Conservation (phyloP, 2,329 filamentous ascomycete genomes). For the Xenosphaeropsis pyriputrescens region DNA sequence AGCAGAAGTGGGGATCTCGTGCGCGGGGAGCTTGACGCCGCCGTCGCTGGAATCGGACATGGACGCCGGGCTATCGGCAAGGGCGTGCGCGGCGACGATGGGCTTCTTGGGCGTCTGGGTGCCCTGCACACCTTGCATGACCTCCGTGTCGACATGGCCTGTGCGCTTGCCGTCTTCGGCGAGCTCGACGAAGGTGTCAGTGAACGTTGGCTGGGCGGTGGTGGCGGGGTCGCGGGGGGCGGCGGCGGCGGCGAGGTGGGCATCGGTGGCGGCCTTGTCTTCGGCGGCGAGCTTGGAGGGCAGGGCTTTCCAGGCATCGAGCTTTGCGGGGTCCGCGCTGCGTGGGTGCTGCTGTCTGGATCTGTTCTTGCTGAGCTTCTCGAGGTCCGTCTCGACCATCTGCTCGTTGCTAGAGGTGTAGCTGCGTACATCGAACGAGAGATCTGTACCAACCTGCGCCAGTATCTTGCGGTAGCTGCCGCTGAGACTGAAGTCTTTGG, state of each 20-base stretch:
- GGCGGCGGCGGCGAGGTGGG: constrained; percentile 3
- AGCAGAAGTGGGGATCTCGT: not conserved
- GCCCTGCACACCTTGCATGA: not conserved
- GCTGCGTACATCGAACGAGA: constrained; percentile 52
- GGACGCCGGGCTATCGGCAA: not conserved
- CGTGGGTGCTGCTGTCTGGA: not conserved
- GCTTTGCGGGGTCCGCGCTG: not conserved
- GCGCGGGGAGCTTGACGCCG: not conserved
- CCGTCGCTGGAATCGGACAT: not conserved
- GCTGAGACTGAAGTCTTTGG: constrained; percentile 77
- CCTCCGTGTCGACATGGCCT: constrained; percentile 6
- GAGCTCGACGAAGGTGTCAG: constrained; percentile 16
- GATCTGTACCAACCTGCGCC: constrained; percentile 44
- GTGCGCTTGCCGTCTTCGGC: constrained; percentile 15
- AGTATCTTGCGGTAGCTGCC: constrained; percentile 82
- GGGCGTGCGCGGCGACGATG: too few species aligned
- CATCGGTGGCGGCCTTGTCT: constrained; percentile 8
- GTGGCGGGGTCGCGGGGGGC: constrained; percentile 3
- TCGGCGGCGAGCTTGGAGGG: constrained; percentile 10
- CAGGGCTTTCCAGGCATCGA: constrained; percentile 11
- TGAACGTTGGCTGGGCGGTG: constrained; percentile 8
- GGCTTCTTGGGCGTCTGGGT: not conserved
- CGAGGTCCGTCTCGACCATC: constrained; percentile 77
- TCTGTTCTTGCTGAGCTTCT: constrained; percentile 22
- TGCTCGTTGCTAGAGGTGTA: constrained; percentile 66